Percentiles rank a stretch among this genome's conserved stretches.
phyloP scores from a whole-genome alignment of 495 filamentous ascomycete genomes.

The Cryomyces antarcticus region DNA sequence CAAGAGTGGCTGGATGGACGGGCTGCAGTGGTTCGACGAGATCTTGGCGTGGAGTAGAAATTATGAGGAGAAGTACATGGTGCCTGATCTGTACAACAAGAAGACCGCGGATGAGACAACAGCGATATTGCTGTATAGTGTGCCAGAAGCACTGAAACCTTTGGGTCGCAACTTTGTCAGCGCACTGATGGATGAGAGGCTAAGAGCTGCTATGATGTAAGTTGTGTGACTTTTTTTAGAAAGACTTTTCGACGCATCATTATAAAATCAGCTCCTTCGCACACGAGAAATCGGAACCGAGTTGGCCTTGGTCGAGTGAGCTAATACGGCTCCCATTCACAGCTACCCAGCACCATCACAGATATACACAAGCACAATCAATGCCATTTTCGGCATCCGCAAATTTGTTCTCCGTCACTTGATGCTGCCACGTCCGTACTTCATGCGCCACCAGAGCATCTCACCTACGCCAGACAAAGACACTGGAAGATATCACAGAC shows the following conservation, averaged over 20 bases:
- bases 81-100: constrained; percentile 32
- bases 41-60: constrained; percentile 33
- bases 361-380: constrained; percentile 20
- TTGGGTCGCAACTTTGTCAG: constrained; percentile 30
- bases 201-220: constrained; percentile 45
- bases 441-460: constrained; percentile 22
- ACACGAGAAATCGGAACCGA: too few relatives aligned
- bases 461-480: constrained; percentile 26
- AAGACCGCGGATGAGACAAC: constrained; percentile 34
- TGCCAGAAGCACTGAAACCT: constrained; percentile 29
- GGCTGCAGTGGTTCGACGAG: constrained; percentile 46
- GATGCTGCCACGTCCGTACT: constrained; percentile 28
- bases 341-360: constrained; percentile 27
- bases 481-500: constrained; percentile 26
- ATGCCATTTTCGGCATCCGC: constrained; percentile 25
- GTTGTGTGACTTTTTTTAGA: constrained; percentile 1
- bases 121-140: constrained; percentile 34
- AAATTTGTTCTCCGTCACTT: constrained; percentile 34
- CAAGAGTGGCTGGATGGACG: constrained; percentile 32
- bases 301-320: too few relatives aligned
- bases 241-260: too few relatives aligned
- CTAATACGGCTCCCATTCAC: background rate
- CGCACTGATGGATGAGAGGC: constrained; percentile 40
- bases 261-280: too few relatives aligned
- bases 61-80: constrained; percentile 38